These are phyloP conservation scores for Ganoderma lingzhi DNA, from an alignment of 1,284 basidiomycete species.

Conservation along the genomic window DNA sequence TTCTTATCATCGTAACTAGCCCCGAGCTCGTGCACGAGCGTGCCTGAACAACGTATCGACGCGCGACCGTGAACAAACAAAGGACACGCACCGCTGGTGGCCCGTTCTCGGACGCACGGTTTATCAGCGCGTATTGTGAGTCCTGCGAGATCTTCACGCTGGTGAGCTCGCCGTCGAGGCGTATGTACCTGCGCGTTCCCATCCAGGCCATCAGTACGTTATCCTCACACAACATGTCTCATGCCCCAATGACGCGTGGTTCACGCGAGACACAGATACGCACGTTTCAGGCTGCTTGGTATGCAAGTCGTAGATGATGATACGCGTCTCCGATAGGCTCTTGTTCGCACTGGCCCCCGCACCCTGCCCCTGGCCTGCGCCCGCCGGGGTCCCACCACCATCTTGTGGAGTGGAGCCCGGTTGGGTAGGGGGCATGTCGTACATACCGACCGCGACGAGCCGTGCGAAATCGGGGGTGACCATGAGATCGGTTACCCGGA, in stretches of 20 bases:
- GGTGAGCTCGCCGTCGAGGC: slow-evolving; percentile 81
- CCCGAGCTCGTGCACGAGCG: slow-evolving; percentile 8
- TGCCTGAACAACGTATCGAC: slow-evolving; percentile 5
- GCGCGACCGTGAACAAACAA: slow-evolving; percentile 7
- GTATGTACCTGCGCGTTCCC: slow-evolving; percentile 59
- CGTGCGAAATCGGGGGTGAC: slow-evolving; percentile 87
- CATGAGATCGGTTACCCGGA: slow-evolving; percentile 89
- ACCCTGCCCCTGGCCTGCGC: slow-evolving; percentile 40
- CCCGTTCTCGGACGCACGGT: slow-evolving; percentile 68
- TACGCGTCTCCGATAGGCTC: slow-evolving; percentile 61
- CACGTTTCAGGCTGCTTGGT: slow-evolving; percentile 71
- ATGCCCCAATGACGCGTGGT: neutral
- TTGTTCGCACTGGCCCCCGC: slow-evolving; percentile 36
- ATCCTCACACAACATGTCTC: slow-evolving; percentile 5
- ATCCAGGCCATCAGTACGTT: slow-evolving; percentile 16
- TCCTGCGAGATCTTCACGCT: slow-evolving; percentile 90
- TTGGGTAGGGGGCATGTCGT: slow-evolving; percentile 43
- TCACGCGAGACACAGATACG: slow-evolving; percentile 42
- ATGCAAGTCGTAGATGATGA: slow-evolving; percentile 80
- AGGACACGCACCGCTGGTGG: slow-evolving; percentile 52
- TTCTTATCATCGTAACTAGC: neutral
- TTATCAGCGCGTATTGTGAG: slow-evolving; percentile 89
- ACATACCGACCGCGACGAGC: slow-evolving; percentile 86
- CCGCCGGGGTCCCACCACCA: slow-evolving; percentile 44
- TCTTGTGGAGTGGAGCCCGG: slow-evolving; percentile 14